Percentiles rank a stretch among this genome's conserved stretches.
Evolutionary conservation across 305 asterid species (phyloP).

Genomic region (Fraxinus latifolia): DNA sequence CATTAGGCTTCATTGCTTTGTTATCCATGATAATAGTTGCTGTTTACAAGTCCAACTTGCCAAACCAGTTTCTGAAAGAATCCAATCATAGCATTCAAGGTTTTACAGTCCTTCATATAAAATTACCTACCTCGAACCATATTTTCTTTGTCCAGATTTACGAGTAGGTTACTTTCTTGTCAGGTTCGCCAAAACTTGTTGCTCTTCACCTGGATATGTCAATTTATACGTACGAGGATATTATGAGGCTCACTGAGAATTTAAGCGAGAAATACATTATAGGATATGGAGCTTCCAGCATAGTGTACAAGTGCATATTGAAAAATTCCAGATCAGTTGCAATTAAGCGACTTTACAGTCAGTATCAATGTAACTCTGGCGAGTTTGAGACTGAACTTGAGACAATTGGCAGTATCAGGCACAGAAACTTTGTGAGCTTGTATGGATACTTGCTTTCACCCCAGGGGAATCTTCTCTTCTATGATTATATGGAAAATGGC

Average conservation of each 20-base stretch:
- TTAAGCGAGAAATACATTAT: slow-evolving; percentile 81
- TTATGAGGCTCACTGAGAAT: slow-evolving; percentile 87
- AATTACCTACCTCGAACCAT: neutral
- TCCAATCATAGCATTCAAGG: slow-evolving; percentile 54
- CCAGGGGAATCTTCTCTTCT: slow-evolving; percentile 84
- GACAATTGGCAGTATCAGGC: slow-evolving; percentile 86
- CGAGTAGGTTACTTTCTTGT: neutral
- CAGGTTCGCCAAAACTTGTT: slow-evolving; percentile 76
- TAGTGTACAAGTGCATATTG: slow-evolving; percentile 79
- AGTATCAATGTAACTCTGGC: slow-evolving; percentile 47
- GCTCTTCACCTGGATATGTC: slow-evolving; percentile 98
- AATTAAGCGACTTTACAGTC: slow-evolving; percentile 84
- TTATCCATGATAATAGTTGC: slow-evolving; percentile 72
- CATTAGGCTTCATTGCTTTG: slow-evolving; percentile 61
- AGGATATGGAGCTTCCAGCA: slow-evolving; percentile 97
- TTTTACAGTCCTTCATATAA: slow-evolving; percentile 2
- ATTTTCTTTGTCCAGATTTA: neutral
- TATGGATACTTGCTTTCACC: slow-evolving; percentile 89
- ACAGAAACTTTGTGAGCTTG: slow-evolving; percentile 89
- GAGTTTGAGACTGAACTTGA: slow-evolving; percentile 94
- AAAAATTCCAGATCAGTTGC: slow-evolving; percentile 92
- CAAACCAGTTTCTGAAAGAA: slow-evolving; percentile 48
- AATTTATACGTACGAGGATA: slow-evolving; percentile 85
- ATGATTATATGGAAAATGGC: slow-evolving; percentile 95
- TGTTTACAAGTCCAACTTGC: slow-evolving; percentile 63